Conservation (phyloP, 2,329 filamentous ascomycete genomes). For the Phaeosphaeria sp. region DNA sequence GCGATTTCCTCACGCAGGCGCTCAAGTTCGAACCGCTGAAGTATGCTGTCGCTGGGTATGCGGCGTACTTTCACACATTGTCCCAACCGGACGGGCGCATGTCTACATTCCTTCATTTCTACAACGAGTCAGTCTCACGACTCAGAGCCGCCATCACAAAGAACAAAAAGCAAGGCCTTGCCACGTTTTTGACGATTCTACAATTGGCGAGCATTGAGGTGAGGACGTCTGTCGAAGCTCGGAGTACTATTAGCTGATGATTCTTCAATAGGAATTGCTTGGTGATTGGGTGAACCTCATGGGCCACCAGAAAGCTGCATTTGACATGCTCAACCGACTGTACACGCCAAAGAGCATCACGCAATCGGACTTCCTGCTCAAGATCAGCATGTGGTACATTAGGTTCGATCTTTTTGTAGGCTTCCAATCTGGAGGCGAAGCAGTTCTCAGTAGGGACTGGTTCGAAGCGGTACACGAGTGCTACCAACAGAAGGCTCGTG, state of each 20-base stretch:
- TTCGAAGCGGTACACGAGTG: slow-evolving; percentile 70
- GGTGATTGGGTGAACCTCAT: slow-evolving; percentile 95
- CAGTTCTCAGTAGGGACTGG: slow-evolving; percentile 79
- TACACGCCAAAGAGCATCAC: slow-evolving; percentile 79
- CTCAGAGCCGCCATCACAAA: slow-evolving; percentile 74
- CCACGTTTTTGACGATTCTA: slow-evolving; percentile 83
- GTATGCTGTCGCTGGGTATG: slow-evolving; percentile 85
- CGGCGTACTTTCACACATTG: slow-evolving; percentile 84
- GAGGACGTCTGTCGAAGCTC: slow-evolving; percentile 31
- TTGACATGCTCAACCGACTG: slow-evolving; percentile 77
- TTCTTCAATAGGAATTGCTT: slow-evolving; percentile 76
- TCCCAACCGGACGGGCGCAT: slow-evolving; percentile 74
- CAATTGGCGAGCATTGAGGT: slow-evolving; percentile 95
- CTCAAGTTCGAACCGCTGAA: slow-evolving; percentile 80
- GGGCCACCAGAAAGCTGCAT: slow-evolving; percentile 89
- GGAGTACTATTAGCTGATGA: background rate
- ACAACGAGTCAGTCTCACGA: slow-evolving; percentile 83
- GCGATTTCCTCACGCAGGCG: slow-evolving; percentile 73
- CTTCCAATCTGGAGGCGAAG: slow-evolving; percentile 79
- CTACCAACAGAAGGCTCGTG: slow-evolving; percentile 64
- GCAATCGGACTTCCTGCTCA: slow-evolving; percentile 72
- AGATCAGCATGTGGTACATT: slow-evolving; percentile 86
- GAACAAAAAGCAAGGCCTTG: slow-evolving; percentile 72
- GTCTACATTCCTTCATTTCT: slow-evolving; percentile 83
- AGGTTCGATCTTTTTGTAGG: slow-evolving; percentile 87